phyloP scores from a whole-genome alignment of 148 eudicot genomes.

The Linanthus parryae region DNA sequence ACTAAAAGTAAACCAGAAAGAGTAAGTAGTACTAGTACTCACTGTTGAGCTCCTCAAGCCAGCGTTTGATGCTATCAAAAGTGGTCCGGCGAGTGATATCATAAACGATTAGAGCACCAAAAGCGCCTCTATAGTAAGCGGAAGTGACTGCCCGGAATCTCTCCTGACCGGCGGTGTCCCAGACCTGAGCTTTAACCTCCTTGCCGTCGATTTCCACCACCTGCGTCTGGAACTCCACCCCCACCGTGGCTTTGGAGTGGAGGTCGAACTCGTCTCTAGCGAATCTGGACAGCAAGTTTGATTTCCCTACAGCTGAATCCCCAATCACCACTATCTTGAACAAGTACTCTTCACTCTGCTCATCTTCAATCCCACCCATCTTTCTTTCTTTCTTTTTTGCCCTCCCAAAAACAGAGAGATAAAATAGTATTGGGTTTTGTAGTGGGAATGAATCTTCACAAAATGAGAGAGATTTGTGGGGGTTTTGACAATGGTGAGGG shows the following conservation, averaged over 20 bases:
- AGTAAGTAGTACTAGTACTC: conserved; percentile 12
- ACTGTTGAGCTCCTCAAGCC: conserved; percentile 88
- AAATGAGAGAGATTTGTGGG: no score
- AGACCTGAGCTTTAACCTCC: conserved; percentile 79
- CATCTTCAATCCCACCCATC: no score
- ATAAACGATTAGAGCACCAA: conserved; percentile 78
- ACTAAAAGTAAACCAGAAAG: not conserved
- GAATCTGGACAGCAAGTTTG: conserved; percentile 62
- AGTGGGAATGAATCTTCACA: no score
- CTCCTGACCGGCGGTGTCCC: conserved; percentile 92
- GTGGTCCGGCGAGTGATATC: conserved; percentile 56
- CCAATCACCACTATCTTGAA: conserved; percentile 86
- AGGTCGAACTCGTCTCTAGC: conserved; percentile 70
- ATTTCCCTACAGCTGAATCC: conserved; percentile 82
- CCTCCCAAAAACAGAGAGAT: conserved; percentile 5
- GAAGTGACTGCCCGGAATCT: conserved; percentile 80
- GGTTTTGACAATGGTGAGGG: no score
- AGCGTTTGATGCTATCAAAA: conserved; percentile 58
- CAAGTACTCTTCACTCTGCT: conserved; percentile 61
- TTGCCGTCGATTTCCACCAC: conserved; percentile 64
- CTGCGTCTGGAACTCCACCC: conserved; percentile 82
- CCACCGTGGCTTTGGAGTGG: conserved; percentile 77
- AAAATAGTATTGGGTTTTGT: no score
- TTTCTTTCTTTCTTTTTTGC: no score
- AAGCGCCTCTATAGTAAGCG: conserved; percentile 81